Base-by-base conservation (phyloP, 1,284 basidiomycete species). In the Cutaneotrichosporon cavernicola region DNA sequence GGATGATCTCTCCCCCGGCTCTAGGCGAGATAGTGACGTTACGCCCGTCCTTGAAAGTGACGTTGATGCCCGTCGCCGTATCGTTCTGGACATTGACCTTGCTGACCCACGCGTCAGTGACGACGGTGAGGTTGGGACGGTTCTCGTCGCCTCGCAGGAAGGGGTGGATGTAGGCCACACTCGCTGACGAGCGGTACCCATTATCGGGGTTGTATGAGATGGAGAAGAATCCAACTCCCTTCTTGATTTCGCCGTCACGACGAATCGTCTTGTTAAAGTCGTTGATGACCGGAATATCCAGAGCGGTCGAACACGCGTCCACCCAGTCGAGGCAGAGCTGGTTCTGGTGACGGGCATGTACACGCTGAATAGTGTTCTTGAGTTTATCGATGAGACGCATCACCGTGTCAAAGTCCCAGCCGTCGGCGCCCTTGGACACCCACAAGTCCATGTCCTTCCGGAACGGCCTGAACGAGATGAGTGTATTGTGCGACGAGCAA, bases 11-110 rank as follows among this genome's bases (percentile, higher is more conserved):
- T 11, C 66, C 66, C 18, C 52, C 79, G 11, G 71, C 61, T 61
- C 72, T 78, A 18, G 85, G 87, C 14, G 61, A 77, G 49, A 83
- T n/a, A 21, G 64, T 65, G 13, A 62, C 21, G 34, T 46, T 55
- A 4, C 43, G 18, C 31, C 66, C 65, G 31, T 61, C 60, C 56
- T 66, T 66, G 53, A 67, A 64, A 16, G 68, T 68, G 10, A 69
- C 65, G 49, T 66, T 62, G 31, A 71, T 63, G 36, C 69, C 68
- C 0, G 63, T 61, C 1, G 70, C 70, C 4, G 31, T 49, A 11
- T 60, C 69, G 47, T 62, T 32, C 50, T 63, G 47, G 21, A 70
- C 61, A 21, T 57, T 52, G 26, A 70, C 64, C 34, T 62, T 59
- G 21, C 55, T 58, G 2, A 69, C 69, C 60, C 69, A 68, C 7